A percentile compares a stretch with the other conserved stretches of the same genome.
phyloP scores from a whole-genome alignment of 192 early-diverging fungal genomes.

The Nowakowskiella sp. region DNA sequence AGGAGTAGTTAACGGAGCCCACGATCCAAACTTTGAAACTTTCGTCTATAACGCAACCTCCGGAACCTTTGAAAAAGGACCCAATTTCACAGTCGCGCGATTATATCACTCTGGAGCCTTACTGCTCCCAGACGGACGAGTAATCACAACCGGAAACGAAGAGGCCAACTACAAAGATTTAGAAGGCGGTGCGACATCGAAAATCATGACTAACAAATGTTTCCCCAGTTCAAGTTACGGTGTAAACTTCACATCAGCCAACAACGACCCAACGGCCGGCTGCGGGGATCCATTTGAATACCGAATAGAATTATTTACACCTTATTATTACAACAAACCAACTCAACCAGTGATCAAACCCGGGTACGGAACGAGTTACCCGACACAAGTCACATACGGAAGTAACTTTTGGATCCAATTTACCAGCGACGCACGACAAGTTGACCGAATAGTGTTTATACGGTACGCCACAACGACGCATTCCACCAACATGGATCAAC shows the following conservation, averaged over 20 bases:
- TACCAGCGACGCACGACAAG: no score
- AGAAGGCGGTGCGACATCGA: conserved; percentile 3
- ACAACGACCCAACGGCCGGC: not conserved
- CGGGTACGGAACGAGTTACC: no score
- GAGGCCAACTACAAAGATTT: conserved; percentile 36
- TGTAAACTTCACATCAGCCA: no score
- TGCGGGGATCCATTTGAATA: conserved; percentile 13
- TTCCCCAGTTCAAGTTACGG: no score
- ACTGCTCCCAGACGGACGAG: conserved; percentile 22
- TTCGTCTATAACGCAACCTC: conserved; percentile 22
- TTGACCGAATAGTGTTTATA: conserved; percentile 21
- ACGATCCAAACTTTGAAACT: conserved; percentile 19
- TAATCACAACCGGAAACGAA: conserved; percentile 35
- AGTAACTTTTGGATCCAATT: conserved; percentile 13
- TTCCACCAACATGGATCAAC: conserved; percentile 35
- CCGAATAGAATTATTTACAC: conserved; percentile 11
- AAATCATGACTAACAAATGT: no score
- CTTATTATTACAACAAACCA: conserved; percentile 8
- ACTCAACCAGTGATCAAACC: conserved; percentile 7
- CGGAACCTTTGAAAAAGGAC: conserved; percentile 4
- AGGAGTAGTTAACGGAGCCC: conserved; percentile 22
- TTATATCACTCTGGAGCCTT: conserved; percentile 31
- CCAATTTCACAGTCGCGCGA: conserved; percentile 6
- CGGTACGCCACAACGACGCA: conserved; percentile 36
- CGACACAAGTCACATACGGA: conserved; percentile 14